phyloP scores from a whole-genome alignment of 345 rosid genomes.

The Salix suchowensis region DNA sequence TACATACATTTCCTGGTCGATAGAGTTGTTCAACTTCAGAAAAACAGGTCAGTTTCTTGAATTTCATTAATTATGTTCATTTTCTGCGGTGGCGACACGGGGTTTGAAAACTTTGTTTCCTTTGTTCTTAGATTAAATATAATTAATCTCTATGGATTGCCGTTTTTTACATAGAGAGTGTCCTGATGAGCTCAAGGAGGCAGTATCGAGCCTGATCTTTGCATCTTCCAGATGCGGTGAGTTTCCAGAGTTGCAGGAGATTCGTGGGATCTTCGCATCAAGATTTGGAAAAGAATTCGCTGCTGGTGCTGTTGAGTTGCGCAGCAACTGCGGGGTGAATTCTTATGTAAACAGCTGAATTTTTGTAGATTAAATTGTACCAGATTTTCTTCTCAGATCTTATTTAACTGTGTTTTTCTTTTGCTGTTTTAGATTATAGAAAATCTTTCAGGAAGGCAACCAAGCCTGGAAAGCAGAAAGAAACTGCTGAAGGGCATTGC shows the following conservation, averaged over 20 bases:
- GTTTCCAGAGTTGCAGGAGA: conserved; percentile 84
- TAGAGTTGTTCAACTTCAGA: conserved; percentile 58
- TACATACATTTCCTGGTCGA: conserved; percentile 61
- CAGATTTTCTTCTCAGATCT: neutral
- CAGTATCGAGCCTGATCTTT: conserved; percentile 60
- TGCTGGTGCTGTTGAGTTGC: conserved; percentile 70
- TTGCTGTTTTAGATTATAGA: conserved; percentile 40
- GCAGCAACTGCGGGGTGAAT: conserved; percentile 70
- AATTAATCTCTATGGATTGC: neutral
- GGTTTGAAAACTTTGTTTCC: neutral
- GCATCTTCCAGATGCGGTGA: conserved; percentile 86
- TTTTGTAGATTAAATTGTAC: neutral
- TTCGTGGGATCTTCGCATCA: conserved; percentile 55
- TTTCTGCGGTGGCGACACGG: neutral
- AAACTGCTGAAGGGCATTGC: conserved; percentile 70
- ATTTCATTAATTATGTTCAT: neutral
- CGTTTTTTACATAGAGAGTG: conserved; percentile 43
- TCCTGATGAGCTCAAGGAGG: conserved; percentile 75
- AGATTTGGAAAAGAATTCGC: conserved; percentile 77
- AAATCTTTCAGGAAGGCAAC: conserved; percentile 55
- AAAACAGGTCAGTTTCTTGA: conserved; percentile 30
- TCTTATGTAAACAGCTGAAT: conserved; percentile 38
- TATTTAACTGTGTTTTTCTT: neutral
- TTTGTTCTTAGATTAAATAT: neutral
- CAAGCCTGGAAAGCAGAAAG: conserved; percentile 53